These are phyloP conservation scores for Tritrichomonas foetus DNA, from an alignment of 208 protist genomes.

Conservation along the genomic window DNA sequence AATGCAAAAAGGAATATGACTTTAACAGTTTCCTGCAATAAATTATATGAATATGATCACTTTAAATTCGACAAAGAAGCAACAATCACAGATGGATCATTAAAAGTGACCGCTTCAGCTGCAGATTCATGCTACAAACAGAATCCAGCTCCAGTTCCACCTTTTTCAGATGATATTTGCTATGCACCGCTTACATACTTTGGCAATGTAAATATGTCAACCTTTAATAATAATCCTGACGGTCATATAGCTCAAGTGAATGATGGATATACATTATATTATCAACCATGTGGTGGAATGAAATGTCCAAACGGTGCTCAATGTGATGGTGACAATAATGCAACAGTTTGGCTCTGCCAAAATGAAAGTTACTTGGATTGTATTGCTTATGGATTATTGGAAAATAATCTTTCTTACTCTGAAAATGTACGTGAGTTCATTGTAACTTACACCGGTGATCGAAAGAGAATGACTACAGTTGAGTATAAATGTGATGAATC, in stretches of 20 bases:
- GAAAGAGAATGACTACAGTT: background rate
- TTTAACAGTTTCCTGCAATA: no score
- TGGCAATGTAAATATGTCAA: background rate
- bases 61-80: no score
- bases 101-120: background rate
- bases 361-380: background rate
- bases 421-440: background rate
- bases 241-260: background rate
- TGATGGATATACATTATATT: background rate
- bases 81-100: no score
- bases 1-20: no score
- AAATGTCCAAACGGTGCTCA: background rate
- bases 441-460: background rate
- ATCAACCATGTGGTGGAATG: background rate
- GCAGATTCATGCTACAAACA: background rate
- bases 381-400: background rate
- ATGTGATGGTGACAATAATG: background rate
- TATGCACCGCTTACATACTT: background rate
- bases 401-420: background rate
- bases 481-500: background rate
- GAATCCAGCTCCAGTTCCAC: background rate
- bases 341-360: background rate
- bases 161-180: background rate
- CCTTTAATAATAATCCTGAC: background rate
- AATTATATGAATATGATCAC: no score